These are phyloP conservation scores for Thelonectria blattea DNA, from an alignment of 2,329 filamentous ascomycete genomes.

Conservation along the genomic window DNA sequence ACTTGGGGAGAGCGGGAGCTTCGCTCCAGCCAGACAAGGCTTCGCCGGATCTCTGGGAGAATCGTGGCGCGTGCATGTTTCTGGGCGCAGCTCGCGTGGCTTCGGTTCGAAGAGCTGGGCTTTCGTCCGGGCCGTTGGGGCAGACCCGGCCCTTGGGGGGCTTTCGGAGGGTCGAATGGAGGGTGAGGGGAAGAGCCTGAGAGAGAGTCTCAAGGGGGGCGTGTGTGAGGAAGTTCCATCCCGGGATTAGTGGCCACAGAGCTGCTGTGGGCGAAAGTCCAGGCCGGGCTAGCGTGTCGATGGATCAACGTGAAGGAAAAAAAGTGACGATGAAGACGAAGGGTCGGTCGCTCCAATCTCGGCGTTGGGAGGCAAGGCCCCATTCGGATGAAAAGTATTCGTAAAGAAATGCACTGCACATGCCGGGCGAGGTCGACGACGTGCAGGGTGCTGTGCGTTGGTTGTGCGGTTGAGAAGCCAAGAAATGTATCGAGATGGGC, in stretches of 20 bases:
- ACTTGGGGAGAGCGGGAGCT: not conserved
- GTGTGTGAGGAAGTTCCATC: slow-evolving; percentile 18
- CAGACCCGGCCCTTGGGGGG: slow-evolving; percentile 22
- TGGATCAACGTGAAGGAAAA: slow-evolving; percentile 13
- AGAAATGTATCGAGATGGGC: not conserved
- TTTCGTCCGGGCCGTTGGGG: slow-evolving; percentile 37
- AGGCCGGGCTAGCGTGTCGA: slow-evolving; percentile 28
- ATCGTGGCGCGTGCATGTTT: slow-evolving; percentile 19
- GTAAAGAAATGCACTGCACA: not conserved
- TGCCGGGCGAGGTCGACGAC: not conserved
- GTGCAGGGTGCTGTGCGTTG: not conserved
- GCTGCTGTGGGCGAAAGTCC: slow-evolving; percentile 17
- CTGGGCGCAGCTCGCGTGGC: slow-evolving; percentile 26
- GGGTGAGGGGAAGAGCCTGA: slow-evolving; percentile 19
- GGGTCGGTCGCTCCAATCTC: slow-evolving; percentile 29
- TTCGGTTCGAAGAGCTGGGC: slow-evolving; percentile 31
- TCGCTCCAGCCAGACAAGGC: not conserved
- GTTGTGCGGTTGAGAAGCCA: not conserved
- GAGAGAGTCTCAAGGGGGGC: not conserved
- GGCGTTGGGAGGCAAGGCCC: slow-evolving; percentile 16
- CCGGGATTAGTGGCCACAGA: slow-evolving; percentile 19
- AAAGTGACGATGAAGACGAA: not conserved
- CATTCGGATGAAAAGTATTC: slow-evolving; percentile 3
- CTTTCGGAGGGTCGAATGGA: not conserved
- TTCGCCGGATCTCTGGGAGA: slow-evolving; percentile 3